Evolutionary conservation across 2,329 filamentous ascomycete species (phyloP).

Genomic region (Phoma sp.): DNA sequence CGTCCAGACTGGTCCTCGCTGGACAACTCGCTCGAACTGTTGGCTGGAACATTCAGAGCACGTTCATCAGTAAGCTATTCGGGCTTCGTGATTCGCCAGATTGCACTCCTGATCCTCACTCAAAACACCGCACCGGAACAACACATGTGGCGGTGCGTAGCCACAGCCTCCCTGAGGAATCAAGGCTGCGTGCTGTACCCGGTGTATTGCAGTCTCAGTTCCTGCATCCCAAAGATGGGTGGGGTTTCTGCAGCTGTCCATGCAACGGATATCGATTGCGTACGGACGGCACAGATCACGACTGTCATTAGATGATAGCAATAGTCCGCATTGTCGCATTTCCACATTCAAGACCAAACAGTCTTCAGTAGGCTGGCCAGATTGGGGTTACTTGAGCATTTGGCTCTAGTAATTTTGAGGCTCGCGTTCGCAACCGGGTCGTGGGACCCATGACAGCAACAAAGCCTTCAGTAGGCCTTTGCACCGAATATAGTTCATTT

Average conservation of each 20-base stretch:
- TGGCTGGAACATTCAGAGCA: slow-evolving; percentile 21
- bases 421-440: slow-evolving; percentile 5
- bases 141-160: slow-evolving; percentile 12
- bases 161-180: neutral
- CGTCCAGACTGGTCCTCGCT: slow-evolving; percentile 35
- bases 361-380: neutral
- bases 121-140: slow-evolving; percentile 5
- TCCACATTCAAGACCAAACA: neutral
- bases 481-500: slow-evolving; percentile 24
- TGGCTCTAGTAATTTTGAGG: neutral
- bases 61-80: slow-evolving; percentile 1
- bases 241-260: slow-evolving; percentile 8
- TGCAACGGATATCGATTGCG: slow-evolving; percentile 11
- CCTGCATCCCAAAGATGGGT: neutral
- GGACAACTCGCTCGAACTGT: slow-evolving; percentile 20
- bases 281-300: neutral
- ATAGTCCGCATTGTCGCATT: slow-evolving; percentile 5
- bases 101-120: neutral
- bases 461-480: slow-evolving; percentile 20
- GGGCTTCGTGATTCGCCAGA: neutral
- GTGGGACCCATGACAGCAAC: slow-evolving; percentile 13
- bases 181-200: neutral
- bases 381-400: neutral
- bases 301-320: neutral
- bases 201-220: slow-evolving; percentile 4